A percentile compares a stretch with the other conserved stretches of the same genome.
Evolutionary conservation across 2,329 filamentous ascomycete species (phyloP).

Genomic region (Rutstroemia sydowiana): DNA sequence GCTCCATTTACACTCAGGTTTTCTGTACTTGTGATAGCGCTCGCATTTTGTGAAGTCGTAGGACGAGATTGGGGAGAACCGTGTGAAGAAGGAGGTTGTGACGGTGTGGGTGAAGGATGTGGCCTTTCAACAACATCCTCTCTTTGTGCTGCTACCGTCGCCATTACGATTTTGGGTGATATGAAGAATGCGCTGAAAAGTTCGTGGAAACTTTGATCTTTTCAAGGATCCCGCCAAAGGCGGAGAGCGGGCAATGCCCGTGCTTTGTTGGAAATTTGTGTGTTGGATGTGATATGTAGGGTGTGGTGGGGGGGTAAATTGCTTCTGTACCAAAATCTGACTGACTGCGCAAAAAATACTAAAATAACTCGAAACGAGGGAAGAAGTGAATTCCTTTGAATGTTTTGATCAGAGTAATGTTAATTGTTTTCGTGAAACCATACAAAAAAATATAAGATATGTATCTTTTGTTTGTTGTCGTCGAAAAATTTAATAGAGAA

Average conservation of each 20-base stretch:
- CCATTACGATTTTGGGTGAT: constrained; percentile 22
- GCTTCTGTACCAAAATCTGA: too few relatives aligned
- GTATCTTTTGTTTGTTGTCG: too few relatives aligned
- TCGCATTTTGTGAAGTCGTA: constrained; percentile 18
- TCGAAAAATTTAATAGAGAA: too few relatives aligned
- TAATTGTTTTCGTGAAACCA: too few relatives aligned
- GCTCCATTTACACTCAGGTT: constrained; percentile 24
- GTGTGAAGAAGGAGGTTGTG: constrained; percentile 22
- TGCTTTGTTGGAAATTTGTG: constrained; percentile 11
- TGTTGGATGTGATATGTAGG: constrained; percentile 5
- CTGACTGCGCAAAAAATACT: too few relatives aligned
- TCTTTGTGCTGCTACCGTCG: constrained; percentile 21
- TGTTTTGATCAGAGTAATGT: too few relatives aligned
- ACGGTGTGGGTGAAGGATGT: constrained; percentile 21
- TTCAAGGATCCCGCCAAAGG: constrained; percentile 15
- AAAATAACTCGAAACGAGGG: not conserved
- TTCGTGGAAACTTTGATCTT: constrained; percentile 3
- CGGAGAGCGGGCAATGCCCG: constrained; percentile 23
- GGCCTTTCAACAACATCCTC: constrained; percentile 19
- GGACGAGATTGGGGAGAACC: constrained; percentile 23
- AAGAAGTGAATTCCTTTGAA: too few relatives aligned
- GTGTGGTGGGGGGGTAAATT: not conserved
- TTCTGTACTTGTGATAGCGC: constrained; percentile 22
- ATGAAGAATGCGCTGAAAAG: constrained; percentile 5
- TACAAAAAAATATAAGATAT: too few relatives aligned